Evolutionary conservation across 2,329 filamentous ascomycete genomes (phyloP).

Genomic region (Albophoma yamanashiensis): DNA sequence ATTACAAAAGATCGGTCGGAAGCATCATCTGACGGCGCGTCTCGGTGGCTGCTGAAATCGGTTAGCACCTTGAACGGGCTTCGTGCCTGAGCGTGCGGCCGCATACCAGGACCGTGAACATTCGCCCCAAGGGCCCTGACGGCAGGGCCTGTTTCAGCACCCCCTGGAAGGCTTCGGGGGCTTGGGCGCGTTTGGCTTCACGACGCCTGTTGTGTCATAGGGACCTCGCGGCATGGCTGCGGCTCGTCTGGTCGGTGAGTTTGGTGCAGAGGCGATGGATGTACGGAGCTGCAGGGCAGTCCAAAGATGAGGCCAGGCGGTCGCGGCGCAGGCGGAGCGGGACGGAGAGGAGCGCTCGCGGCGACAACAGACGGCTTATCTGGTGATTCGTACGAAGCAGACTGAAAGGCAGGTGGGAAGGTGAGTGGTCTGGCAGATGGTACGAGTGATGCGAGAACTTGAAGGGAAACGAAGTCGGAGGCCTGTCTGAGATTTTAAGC

Average conservation of each 20-base stretch:
- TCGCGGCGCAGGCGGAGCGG: background rate
- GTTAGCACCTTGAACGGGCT: background rate
- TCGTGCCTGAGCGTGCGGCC: background rate
- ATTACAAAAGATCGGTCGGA: background rate
- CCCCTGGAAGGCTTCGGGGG: conserved; percentile 17
- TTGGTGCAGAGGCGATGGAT: background rate
- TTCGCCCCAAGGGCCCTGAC: background rate
- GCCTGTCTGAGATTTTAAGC: conserved; percentile 10
- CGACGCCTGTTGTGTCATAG: conserved; percentile 26
- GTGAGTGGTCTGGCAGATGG: background rate
- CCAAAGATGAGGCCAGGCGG: background rate
- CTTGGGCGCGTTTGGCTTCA: conserved; percentile 23
- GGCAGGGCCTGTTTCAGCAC: background rate
- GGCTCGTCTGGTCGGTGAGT: conserved; percentile 1
- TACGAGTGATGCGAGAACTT: background rate
- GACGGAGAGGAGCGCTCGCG: background rate
- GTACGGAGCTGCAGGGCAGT: background rate
- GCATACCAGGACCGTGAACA: background rate
- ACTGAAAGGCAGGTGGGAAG: background rate
- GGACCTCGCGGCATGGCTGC: conserved; percentile 22
- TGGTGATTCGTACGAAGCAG: background rate
- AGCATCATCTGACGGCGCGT: background rate
- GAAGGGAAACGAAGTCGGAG: conserved; percentile 3
- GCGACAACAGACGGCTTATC: background rate
- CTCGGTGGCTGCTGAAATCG: background rate